Evolutionary conservation across 139 green algal genomes (phyloP).

Genomic region (Edaphochlamys debaryana): DNA sequence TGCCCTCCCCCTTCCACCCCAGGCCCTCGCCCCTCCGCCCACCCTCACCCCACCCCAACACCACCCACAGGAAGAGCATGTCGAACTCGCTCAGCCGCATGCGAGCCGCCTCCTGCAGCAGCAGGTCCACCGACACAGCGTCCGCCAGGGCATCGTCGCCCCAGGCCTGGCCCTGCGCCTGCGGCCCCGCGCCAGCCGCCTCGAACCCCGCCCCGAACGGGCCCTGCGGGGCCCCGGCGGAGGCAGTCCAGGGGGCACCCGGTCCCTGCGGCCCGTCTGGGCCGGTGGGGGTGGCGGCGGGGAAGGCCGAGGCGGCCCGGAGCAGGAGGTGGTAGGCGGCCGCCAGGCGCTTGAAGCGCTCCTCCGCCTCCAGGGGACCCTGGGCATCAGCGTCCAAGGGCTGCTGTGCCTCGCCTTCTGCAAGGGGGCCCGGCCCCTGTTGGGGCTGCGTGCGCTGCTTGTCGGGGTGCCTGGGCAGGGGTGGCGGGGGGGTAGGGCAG

Average conservation of each 20-base stretch:
- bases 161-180: not conserved
- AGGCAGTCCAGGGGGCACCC: too few relatives aligned
- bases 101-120: slow-evolving; percentile 1
- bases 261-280: too few relatives aligned
- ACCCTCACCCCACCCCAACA: too few relatives aligned
- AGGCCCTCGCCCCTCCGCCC: too few relatives aligned
- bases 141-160: slow-evolving; percentile 16
- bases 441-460: too few relatives aligned
- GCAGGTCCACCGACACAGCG: slow-evolving; percentile 9
- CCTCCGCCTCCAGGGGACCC: not conserved
- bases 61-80: slow-evolving; percentile 31
- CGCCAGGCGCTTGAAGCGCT: slow-evolving; percentile 19
- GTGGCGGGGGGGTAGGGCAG: too few relatives aligned
- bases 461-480: too few relatives aligned
- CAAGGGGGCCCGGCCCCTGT: too few relatives aligned
- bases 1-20: too few relatives aligned
- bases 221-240: not conserved
- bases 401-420: too few relatives aligned
- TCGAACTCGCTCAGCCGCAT: slow-evolving; percentile 36
- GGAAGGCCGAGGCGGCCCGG: not conserved
- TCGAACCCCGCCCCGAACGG: not conserved
- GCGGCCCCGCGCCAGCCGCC: not conserved
- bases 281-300: too few relatives aligned
- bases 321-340: slow-evolving; percentile 22
- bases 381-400: too few relatives aligned